Evolutionary conservation across 768 basidiomycete genomes (phyloP).

Genomic region (Rhodotorula graminis): DNA sequence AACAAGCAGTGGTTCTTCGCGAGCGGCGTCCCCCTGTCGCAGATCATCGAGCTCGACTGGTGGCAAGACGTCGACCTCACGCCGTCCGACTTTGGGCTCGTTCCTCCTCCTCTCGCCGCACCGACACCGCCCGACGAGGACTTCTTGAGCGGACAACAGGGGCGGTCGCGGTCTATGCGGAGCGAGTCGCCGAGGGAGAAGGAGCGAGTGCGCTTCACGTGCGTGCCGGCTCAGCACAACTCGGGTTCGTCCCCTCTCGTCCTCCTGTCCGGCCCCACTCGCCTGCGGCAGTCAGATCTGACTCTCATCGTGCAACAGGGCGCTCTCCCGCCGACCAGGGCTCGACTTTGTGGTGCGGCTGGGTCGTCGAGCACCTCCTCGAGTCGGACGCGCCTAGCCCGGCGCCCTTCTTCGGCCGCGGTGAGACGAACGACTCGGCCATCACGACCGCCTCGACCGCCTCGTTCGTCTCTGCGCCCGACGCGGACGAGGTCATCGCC

Average conservation of each 20-base stretch:
- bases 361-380: constrained; percentile 48
- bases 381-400: constrained; percentile 17
- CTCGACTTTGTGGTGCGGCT: constrained; percentile 50
- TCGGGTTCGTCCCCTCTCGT: constrained; percentile 46
- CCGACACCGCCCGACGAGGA: not conserved
- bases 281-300: not conserved
- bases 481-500: not conserved
- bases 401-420: not conserved
- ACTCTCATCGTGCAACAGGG: constrained; percentile 39
- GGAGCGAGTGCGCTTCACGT: constrained; percentile 46
- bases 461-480: not conserved
- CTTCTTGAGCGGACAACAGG: not conserved
- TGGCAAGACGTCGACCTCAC: constrained; percentile 47
- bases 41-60: constrained; percentile 51
- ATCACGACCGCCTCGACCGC: not conserved
- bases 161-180: not conserved
- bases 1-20: constrained; percentile 45
- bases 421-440: not conserved
- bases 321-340: constrained; percentile 47
- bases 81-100: constrained; percentile 21
- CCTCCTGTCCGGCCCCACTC: too few species aligned
- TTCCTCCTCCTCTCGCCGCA: not conserved
- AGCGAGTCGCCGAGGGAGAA: not conserved
- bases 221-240: constrained; percentile 52
- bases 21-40: constrained; percentile 46